Percentiles rank a stretch among this genome's conserved stretches.
Evolutionary conservation across 2,329 filamentous ascomycete species (phyloP).

Genomic region (Gnomoniopsis sp.): DNA sequence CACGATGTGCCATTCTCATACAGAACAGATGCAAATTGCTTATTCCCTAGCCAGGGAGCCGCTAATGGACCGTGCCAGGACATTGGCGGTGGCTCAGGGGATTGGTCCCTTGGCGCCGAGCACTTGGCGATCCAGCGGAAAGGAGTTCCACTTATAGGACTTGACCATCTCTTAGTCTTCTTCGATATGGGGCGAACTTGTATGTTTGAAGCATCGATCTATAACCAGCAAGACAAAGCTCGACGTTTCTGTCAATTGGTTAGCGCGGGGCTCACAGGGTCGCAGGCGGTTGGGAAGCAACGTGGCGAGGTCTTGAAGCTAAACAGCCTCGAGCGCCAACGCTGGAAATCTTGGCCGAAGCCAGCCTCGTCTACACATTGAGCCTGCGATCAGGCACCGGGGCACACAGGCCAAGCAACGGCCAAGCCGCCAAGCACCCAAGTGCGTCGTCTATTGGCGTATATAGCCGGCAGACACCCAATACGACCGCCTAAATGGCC

Average conservation of each 20-base stretch:
- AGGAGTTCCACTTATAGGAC: background rate
- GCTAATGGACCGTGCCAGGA: background rate
- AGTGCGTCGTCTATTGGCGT: background rate
- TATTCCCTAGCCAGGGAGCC: background rate
- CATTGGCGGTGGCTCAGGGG: background rate
- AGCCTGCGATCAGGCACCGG: background rate
- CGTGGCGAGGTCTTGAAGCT: conserved; percentile 4
- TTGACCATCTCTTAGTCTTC: background rate
- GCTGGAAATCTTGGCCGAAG: too few relatives aligned
- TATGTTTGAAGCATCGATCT: background rate
- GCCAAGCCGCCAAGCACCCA: conserved; percentile 16
- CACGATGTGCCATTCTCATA: too few relatives aligned
- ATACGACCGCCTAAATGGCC: conserved; percentile 1
- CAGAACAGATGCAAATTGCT: background rate
- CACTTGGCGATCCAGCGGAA: conserved; percentile 5
- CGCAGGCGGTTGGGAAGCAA: background rate
- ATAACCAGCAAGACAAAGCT: background rate
- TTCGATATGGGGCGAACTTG: background rate
- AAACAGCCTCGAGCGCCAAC: background rate
- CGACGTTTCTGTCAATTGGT: background rate
- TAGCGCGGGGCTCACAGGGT: background rate
- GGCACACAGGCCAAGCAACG: conserved; percentile 9
- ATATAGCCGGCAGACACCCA: background rate
- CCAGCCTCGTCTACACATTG: too few relatives aligned
- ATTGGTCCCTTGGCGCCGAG: conserved; percentile 11